Base-by-base conservation (phyloP, 768 basidiomycete genomes). In the Mycena filopes region DNA sequence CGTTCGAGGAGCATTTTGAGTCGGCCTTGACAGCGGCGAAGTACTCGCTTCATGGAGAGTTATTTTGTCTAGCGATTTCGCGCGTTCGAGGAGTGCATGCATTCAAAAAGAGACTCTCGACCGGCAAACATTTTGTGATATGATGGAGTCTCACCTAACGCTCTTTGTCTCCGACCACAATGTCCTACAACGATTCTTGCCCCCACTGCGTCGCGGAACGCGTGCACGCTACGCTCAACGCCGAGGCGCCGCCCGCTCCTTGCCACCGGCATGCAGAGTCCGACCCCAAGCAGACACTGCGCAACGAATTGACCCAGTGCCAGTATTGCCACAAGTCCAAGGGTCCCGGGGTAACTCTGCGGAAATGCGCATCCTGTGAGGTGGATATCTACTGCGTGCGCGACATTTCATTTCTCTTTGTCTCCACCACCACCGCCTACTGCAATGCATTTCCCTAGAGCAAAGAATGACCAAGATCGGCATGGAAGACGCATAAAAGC, bases 291-390 rank as follows among this genome's bases (percentile, higher is more conserved):
- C 46, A 48, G 41, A 29, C 46, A 16, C 13, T 47, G 0, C 47
- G 38, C 36, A 59, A 42, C 26, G 57, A 59, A 20, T 38, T 59
- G 4, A 50, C 48, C 12, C 47, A 59, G 23, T 50, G 57, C 36
- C 57, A 59, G 25, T 33, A 49, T 13, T 59, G 57, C n/a, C 49
- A 23, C 38, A 59, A 59, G 48, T 42, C 57, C 2, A 59, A 28
- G 40, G 57, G 48, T 29, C 20, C 47, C 7, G 48, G 38, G 9
- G 47, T 59, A 2, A 13, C 47, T 11, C 38, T 59, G 18, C 33
- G 31, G 47, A 41, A 40, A 12, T 59, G 57, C 38, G 47, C 33
- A 15, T 36, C 23, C 26, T 59, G 57, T 20, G 12, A 40, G 12
- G 40, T 49, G 4, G 57, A 49, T 28, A 4, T 59, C 8, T 59